Percentiles rank a stretch among this genome's conserved stretches.
Conservation (phyloP, 2,329 filamentous ascomycete species). For the Penicillium hesseltinei region DNA sequence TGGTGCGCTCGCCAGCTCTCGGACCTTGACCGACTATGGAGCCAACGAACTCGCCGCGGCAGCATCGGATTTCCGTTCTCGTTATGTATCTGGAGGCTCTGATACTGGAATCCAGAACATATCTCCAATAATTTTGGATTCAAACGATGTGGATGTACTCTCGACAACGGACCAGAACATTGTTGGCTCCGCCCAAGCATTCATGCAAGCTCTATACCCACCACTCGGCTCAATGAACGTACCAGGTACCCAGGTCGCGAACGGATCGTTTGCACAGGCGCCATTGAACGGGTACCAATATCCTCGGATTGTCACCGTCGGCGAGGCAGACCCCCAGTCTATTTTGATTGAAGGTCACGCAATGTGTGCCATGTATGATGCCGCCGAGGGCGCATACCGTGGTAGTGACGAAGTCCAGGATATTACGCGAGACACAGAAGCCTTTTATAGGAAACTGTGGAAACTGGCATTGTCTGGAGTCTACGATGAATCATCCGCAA, state of each 20-base stretch:
- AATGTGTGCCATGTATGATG: conserved; percentile 43
- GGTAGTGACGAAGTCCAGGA: conserved; percentile 41
- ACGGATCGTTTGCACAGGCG: conserved; percentile 47
- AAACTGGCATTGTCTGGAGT: conserved; percentile 44
- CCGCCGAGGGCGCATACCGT: conserved; percentile 43
- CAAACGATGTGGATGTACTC: conserved; percentile 49
- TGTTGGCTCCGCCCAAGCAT: conserved; percentile 57
- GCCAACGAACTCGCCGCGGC: conserved; percentile 54
- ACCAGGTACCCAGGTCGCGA: conserved; percentile 44
- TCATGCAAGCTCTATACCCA: conserved; percentile 62
- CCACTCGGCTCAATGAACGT: conserved; percentile 41
- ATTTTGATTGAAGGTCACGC: conserved; percentile 51
- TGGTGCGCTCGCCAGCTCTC: conserved; percentile 34
- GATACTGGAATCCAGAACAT: conserved; percentile 47
- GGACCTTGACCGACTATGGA: conserved; percentile 52
- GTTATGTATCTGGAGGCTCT: conserved; percentile 47
- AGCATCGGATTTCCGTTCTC: conserved; percentile 52
- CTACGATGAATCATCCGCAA: conserved; percentile 40
- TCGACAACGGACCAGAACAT: conserved; percentile 50
- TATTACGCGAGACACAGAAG: conserved; percentile 36
- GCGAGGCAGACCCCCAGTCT: conserved; percentile 50
- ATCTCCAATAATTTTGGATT: conserved; percentile 44
- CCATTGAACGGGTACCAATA: conserved; percentile 61
- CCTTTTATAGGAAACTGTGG: conserved; percentile 51
- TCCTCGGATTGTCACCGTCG: conserved; percentile 48